Evolutionary conservation across 2,329 filamentous ascomycete genomes (phyloP).

Genomic region (Talaromyces rugulosus): DNA sequence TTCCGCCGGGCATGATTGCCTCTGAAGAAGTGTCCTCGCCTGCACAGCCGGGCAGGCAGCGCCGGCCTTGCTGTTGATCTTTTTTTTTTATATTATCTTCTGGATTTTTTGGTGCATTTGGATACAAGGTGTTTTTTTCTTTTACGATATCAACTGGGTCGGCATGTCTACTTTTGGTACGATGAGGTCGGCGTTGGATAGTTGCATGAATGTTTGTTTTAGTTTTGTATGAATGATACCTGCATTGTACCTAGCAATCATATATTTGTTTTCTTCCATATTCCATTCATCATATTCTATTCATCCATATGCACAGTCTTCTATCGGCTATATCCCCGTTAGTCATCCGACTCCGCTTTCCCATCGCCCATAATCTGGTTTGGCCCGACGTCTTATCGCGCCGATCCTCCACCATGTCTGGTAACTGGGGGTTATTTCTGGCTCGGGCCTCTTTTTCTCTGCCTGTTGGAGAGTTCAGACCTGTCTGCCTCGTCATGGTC

Average conservation of each 20-base stretch:
- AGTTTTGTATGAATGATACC: neutral
- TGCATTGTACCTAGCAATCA: neutral
- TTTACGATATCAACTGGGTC: constrained; percentile 2
- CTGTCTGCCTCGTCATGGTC: neutral
- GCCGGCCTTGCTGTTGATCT: constrained; percentile 39
- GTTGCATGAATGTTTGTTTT: neutral
- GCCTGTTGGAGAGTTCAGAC: neutral
- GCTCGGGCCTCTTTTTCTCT: neutral
- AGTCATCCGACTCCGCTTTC: neutral
- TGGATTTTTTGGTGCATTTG: neutral
- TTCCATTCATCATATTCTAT: neutral
- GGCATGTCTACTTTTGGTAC: neutral
- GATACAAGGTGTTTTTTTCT: constrained; percentile 3
- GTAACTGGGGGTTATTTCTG: neutral
- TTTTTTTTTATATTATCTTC: neutral
- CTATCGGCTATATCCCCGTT: neutral
- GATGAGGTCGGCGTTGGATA: neutral
- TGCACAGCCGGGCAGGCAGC: constrained; percentile 29
- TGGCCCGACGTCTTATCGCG: neutral
- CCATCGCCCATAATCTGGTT: neutral
- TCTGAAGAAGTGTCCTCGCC: constrained; percentile 29
- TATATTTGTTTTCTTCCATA: neutral
- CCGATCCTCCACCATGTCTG: neutral
- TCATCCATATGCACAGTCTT: neutral
- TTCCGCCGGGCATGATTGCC: constrained; percentile 46